phyloP scores from a whole-genome alignment of 495 filamentous ascomycete species.

The Lasiosphaeria ovina region DNA sequence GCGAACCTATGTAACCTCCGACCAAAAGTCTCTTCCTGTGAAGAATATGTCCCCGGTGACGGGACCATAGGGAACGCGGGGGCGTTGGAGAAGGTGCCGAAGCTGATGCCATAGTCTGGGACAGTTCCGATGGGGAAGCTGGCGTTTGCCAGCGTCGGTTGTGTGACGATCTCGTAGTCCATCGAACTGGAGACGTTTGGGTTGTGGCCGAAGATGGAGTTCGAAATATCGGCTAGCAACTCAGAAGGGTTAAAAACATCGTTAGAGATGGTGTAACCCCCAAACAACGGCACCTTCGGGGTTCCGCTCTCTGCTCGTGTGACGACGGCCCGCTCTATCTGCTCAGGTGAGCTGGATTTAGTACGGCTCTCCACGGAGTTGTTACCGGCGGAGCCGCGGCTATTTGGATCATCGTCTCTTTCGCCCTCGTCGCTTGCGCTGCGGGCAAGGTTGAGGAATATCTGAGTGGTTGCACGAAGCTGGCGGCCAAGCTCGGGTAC shows the following conservation, averaged over 20 bases:
- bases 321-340: background rate
- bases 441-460: conserved; percentile 44
- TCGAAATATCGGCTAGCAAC: conserved; percentile 6
- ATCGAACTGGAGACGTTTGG: background rate
- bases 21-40: conserved; percentile 68
- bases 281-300: conserved; percentile 9
- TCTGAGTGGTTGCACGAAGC: conserved; percentile 43
- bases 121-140: conserved; percentile 30
- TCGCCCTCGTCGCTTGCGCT: conserved; percentile 33
- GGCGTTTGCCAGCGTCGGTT: conserved; percentile 36
- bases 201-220: conserved; percentile 3
- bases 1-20: conserved; percentile 66
- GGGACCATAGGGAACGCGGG: conserved; percentile 32
- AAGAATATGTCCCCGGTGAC: conserved; percentile 46
- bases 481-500: conserved; percentile 51
- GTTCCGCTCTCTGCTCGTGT: background rate
- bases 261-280: conserved; percentile 29
- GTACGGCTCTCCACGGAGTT: background rate
- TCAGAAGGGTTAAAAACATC: conserved; percentile 23
- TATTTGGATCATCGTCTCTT: conserved; percentile 24
- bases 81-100: conserved; percentile 8
- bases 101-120: conserved; percentile 18
- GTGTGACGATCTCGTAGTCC: conserved; percentile 34
- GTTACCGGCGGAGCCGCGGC: conserved; percentile 6
- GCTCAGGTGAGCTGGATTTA: conserved; percentile 8